phyloP scores from a whole-genome alignment of 192 early-diverging fungal genomes.

The Coemansia sp. region DNA sequence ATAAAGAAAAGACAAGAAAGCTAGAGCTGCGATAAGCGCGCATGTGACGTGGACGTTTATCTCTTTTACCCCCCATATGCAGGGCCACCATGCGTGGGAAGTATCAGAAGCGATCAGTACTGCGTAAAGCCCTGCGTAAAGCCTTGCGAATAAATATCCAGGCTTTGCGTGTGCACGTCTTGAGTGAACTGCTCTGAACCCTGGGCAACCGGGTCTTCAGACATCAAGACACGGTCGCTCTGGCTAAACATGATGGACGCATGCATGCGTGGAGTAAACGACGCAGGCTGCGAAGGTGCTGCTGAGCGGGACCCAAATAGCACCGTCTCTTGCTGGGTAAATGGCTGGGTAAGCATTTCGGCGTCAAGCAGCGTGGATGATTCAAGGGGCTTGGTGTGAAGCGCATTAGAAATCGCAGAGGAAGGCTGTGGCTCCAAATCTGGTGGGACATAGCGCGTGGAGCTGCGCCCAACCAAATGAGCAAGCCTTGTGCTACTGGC shows the following conservation, averaged over 20 bases:
- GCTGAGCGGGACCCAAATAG: constrained; percentile 11
- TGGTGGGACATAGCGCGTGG: constrained; percentile 50
- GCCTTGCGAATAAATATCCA: too few species aligned
- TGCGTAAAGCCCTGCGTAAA: constrained; percentile 42
- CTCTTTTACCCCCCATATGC: neutral
- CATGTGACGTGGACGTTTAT: constrained; percentile 6
- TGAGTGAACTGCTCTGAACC: constrained; percentile 17
- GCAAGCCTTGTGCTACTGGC: constrained; percentile 44
- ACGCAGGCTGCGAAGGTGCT: neutral
- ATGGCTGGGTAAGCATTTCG: constrained; percentile 34
- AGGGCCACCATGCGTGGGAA: neutral
- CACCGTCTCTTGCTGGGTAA: constrained; percentile 46
- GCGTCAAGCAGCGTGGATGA: neutral
- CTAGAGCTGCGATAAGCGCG: neutral
- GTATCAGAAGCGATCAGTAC: constrained; percentile 16
- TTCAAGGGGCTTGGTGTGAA: too few species aligned
- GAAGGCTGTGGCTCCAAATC: constrained; percentile 28
- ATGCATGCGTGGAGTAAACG: constrained; percentile 46
- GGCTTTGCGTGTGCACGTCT: constrained; percentile 12
- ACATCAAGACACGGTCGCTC: constrained; percentile 39
- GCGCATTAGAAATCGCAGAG: too few species aligned
- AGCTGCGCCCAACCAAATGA: constrained; percentile 49
- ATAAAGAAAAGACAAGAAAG: too few species aligned
- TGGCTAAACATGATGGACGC: constrained; percentile 50
- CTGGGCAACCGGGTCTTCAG: neutral